phyloP scores from a whole-genome alignment of 345 rosid genomes.

The Crucihimalaya himalaica region DNA sequence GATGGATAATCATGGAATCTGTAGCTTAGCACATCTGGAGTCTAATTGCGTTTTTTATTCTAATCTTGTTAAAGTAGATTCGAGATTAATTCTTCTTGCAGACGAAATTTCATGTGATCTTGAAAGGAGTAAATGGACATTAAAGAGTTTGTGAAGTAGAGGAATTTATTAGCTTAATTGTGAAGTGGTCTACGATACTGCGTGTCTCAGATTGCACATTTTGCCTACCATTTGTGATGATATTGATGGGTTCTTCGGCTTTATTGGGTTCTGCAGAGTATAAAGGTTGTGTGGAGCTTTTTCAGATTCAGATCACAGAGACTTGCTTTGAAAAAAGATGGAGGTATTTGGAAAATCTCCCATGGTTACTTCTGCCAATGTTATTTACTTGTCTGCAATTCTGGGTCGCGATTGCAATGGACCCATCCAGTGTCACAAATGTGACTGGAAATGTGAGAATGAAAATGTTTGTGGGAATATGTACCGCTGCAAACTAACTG shows the following conservation, averaged over 20 bases:
- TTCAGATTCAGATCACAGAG: slow-evolving; percentile 32
- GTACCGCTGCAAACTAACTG: slow-evolving; percentile 92
- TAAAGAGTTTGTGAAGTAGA: slow-evolving; percentile 8
- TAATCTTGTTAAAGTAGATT: slow-evolving; percentile 1
- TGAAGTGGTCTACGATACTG: slow-evolving; percentile 15
- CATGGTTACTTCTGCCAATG: slow-evolving; percentile 66
- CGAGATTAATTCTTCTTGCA: background rate
- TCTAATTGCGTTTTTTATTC: background rate
- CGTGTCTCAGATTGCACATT: slow-evolving; percentile 11
- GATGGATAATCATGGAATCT: background rate
- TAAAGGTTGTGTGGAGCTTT: slow-evolving; percentile 32
- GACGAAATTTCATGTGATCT: slow-evolving; percentile 10
- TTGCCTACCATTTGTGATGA: slow-evolving; percentile 18
- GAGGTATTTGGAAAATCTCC: slow-evolving; percentile 80
- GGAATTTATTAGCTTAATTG: slow-evolving; percentile 27
- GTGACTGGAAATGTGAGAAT: slow-evolving; percentile 91
- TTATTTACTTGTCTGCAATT: slow-evolving; percentile 85
- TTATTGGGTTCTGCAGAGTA: slow-evolving; percentile 45
- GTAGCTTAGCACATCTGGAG: background rate
- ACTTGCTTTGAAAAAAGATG: slow-evolving; percentile 46
- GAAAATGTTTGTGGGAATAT: slow-evolving; percentile 89
- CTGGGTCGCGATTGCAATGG: slow-evolving; percentile 80
- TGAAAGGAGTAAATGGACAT: background rate
- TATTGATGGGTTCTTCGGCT: slow-evolving; percentile 39
- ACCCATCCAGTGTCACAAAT: slow-evolving; percentile 72